Percentiles rank a stretch among this genome's conserved stretches.
phyloP scores from a whole-genome alignment of 768 basidiomycete genomes.

The Rubroboletus satanas region DNA sequence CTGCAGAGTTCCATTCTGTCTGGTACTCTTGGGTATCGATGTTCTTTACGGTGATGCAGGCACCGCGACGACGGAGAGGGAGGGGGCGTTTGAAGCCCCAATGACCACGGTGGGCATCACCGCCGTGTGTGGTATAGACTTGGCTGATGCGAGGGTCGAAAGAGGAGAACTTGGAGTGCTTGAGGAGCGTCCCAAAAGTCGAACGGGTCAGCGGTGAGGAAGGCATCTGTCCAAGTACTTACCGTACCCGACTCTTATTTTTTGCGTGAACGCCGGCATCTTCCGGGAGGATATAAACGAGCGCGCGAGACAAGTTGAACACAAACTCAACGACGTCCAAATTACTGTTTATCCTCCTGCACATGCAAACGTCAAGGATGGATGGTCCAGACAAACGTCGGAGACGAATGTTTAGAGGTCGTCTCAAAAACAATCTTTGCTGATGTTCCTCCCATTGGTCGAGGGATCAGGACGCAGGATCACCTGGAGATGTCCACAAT shows the following conservation, averaged over 20 bases:
- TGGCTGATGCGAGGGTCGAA: conserved; percentile 76
- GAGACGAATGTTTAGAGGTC: conserved; percentile 43
- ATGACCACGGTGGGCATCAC: conserved; percentile 71
- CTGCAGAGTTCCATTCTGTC: conserved; percentile 71
- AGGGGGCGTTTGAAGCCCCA: conserved; percentile 87
- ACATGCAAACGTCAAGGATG: conserved; percentile 45
- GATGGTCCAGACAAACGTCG: conserved; percentile 91
- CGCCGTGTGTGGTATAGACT: conserved; percentile 67
- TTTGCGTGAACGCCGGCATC: conserved; percentile 16
- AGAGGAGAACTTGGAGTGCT: conserved; percentile 77
- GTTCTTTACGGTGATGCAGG: conserved; percentile 60
- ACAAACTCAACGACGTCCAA: conserved; percentile 61
- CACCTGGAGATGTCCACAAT: conserved; percentile 77
- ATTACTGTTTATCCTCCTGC: conserved; percentile 71
- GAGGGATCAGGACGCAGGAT: conserved; percentile 90
- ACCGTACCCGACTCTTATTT: background rate
- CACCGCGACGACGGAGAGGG: conserved; percentile 57
- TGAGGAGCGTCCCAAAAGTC: conserved; percentile 71
- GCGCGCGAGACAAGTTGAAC: background rate
- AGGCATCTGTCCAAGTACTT: conserved; percentile 11
- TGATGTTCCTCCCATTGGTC: conserved; percentile 84
- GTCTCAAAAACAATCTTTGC: conserved; percentile 92
- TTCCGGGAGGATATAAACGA: conserved; percentile 29
- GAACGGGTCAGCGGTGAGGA: conserved; percentile 45
- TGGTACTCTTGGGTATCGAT: conserved; percentile 74